phyloP scores from a whole-genome alignment of 345 rosid genomes.

The Durio zibethinus region DNA sequence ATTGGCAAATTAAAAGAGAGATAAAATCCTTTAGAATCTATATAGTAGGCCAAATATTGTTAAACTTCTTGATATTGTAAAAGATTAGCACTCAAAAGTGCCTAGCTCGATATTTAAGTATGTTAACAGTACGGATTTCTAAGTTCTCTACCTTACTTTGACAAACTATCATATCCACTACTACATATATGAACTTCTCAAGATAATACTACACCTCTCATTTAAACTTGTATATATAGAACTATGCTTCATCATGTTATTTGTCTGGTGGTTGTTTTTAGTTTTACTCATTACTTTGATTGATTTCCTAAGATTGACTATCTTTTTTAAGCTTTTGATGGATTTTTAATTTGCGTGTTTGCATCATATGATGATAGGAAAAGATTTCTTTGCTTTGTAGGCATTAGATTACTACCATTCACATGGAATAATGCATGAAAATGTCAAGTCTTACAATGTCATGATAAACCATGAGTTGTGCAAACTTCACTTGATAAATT shows the following conservation, averaged over 20 bases:
- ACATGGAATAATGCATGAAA: conserved; percentile 87
- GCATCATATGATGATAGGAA: background rate
- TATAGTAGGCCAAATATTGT: conserved; percentile 73
- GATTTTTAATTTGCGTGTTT: background rate
- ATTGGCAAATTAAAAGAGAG: conserved; percentile 70
- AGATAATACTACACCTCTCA: conserved; percentile 35
- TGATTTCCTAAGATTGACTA: background rate
- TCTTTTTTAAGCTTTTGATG: background rate
- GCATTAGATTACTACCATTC: conserved; percentile 83
- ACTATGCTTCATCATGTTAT: background rate
- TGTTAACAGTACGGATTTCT: conserved; percentile 83
- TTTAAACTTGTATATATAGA: background rate
- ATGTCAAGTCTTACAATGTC: conserved; percentile 82
- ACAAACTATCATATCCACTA: conserved; percentile 83
- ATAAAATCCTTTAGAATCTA: conserved; percentile 77
- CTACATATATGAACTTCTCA: conserved; percentile 78
- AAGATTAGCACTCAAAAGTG: conserved; percentile 81
- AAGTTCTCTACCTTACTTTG: conserved; percentile 75
- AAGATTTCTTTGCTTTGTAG: conserved; percentile 31
- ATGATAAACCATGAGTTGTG: conserved; percentile 90
- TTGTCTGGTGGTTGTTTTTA: background rate
- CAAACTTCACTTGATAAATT: conserved; percentile 74
- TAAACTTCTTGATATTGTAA: conserved; percentile 69
- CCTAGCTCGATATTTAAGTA: conserved; percentile 78
- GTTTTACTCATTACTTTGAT: background rate